These are phyloP conservation scores for Ogataea salicorniae DNA, from an alignment of 805 yeast genomes.

Conservation along the genomic window DNA sequence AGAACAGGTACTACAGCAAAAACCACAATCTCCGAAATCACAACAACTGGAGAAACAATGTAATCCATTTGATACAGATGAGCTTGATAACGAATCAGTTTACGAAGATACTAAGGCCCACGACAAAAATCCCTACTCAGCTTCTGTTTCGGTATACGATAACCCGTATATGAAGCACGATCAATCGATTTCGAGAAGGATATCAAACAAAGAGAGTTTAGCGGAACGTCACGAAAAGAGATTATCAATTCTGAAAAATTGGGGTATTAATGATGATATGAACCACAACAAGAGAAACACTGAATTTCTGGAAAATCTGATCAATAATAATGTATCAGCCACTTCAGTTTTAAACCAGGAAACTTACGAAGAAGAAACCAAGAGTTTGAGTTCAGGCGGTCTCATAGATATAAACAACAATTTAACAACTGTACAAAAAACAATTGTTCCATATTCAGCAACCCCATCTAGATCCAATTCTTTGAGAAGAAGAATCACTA, in stretches of 20 bases:
- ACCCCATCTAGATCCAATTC: slow-evolving; percentile 6
- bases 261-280: slow-evolving; percentile 7
- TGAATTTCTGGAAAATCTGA: slow-evolving; percentile 7
- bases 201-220: not conserved
- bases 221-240: slow-evolving; percentile 3
- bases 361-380: not conserved
- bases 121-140: not conserved
- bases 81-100: not conserved
- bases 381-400: not conserved
- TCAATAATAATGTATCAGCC: slow-evolving; percentile 2
- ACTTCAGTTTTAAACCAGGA: not conserved
- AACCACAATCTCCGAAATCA: not conserved
- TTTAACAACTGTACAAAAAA: not conserved
- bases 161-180: slow-evolving; percentile 5
- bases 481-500: slow-evolving; percentile 9
- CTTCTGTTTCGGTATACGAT: slow-evolving; percentile 1
- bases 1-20: not conserved
- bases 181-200: not conserved
- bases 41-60: too few species aligned
- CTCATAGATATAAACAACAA: not conserved
- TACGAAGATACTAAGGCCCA: not conserved
- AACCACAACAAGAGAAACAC: slow-evolving; percentile 7
- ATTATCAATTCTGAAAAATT: slow-evolving; percentile 7
- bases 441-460: not conserved
- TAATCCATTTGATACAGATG: too few species aligned